phyloP scores from a whole-genome alignment of 768 basidiomycete species.

The Lentinula sp. region DNA sequence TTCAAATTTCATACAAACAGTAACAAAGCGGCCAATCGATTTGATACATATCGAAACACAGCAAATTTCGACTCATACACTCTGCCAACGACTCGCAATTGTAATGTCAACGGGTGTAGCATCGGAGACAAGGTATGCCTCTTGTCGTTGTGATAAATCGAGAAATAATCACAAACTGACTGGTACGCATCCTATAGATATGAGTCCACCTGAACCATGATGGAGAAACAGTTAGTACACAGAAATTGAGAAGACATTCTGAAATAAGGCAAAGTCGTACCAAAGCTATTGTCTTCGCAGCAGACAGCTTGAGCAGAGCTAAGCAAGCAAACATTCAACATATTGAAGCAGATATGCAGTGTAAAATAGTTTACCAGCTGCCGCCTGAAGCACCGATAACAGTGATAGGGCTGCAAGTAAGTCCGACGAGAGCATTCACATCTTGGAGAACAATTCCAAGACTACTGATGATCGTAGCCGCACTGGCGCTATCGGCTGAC shows the following conservation, averaged over 20 bases:
- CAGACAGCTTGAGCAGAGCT: slow-evolving; percentile 1
- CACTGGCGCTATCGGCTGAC: background rate
- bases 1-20: too few species aligned
- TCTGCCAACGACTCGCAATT: too few species aligned
- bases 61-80: too few species aligned
- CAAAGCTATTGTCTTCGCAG: background rate
- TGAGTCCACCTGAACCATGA: background rate
- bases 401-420: background rate
- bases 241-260: background rate
- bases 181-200: background rate
- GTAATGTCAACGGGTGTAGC: too few species aligned
- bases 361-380: background rate
- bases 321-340: background rate
- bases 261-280: background rate
- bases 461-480: background rate
- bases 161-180: background rate
- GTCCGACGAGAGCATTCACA: slow-evolving; percentile 1
- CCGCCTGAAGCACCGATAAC: background rate
- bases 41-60: too few species aligned
- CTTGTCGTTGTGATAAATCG: too few species aligned
- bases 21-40: too few species aligned
- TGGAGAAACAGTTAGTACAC: background rate
- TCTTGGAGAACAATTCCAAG: slow-evolving; percentile 3
- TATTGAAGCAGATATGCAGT: background rate
- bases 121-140: too few species aligned